Base-by-base conservation (phyloP, 768 basidiomycete species). In the Boletus huronensis region DNA sequence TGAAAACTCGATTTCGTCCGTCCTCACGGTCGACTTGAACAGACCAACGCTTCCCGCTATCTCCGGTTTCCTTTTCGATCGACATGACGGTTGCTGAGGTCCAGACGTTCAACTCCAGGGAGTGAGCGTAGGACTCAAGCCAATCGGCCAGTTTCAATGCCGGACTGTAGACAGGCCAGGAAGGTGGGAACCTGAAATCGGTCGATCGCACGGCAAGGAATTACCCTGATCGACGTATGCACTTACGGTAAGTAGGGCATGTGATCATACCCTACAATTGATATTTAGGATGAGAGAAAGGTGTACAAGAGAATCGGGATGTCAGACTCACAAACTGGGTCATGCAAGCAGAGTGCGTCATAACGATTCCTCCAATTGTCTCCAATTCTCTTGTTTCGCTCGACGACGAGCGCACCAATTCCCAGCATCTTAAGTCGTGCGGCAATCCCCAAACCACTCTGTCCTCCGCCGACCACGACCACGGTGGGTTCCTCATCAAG, bases 31-130 rank as follows among this genome's bases (percentile, higher is more conserved):
- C 64, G 21, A 81, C 71, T 5, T 56, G 66, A 26, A 81, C 79
- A 17, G 61, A 61, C 81, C 81, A 84, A 43, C 68, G 72, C 28
- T 63, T 67, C 26, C 74, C 75, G 9, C 61, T 69, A 1, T 65
- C 54, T 6, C 74, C 56, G 2, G 58, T 51, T 28, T 62, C 76
- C 17, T 63, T 64, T 46, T 54, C 52, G 17, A 73, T 64, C 1
- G 64, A 59, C 10, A 52, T 8, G 19, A 66, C 76, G 2, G 58
- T 63, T 0, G 79, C 74, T 0, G 76, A 79, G n/a, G 78, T 81
- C 85, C 85, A 87, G 6, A 83, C 77, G 59, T 85, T 82, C 50
- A 88, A 70, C 55, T 87, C 86, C 53, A 87, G 67, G 2, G 74
- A 63, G 11, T 80, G 75, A 1, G 82, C 83, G 62, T 86, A 88